Conservation (phyloP, 2,329 filamentous ascomycete genomes). For the Daldinia sp. region DNA sequence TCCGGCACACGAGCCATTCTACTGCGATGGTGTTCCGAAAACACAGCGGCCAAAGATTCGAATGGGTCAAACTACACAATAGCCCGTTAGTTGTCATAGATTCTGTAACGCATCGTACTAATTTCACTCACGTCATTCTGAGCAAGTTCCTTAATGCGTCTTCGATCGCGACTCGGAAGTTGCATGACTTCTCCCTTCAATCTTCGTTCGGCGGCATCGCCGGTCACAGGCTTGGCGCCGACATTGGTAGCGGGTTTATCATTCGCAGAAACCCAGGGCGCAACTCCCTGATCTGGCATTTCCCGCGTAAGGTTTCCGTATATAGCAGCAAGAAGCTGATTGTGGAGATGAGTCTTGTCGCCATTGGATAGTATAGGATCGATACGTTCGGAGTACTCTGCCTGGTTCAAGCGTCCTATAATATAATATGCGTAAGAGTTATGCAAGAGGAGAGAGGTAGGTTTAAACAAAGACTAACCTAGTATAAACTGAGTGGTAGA, state of each 20-base stretch:
- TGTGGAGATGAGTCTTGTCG: conserved; percentile 73
- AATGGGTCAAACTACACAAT: conserved; percentile 64
- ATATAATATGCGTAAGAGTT: conserved; percentile 44
- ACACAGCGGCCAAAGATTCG: conserved; percentile 65
- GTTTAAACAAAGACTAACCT: conserved; percentile 58
- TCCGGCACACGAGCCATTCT: conserved; percentile 65
- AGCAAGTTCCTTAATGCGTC: conserved; percentile 73
- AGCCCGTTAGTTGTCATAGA: conserved; percentile 43
- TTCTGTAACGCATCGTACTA: background rate
- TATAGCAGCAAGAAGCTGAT: conserved; percentile 75
- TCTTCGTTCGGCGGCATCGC: conserved; percentile 73
- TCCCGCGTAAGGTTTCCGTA: conserved; percentile 77
- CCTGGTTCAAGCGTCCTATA: conserved; percentile 72
- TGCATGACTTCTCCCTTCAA: conserved; percentile 79
- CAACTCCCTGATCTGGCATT: conserved; percentile 75
- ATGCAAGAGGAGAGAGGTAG: conserved; percentile 11
- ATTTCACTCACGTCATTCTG: conserved; percentile 68
- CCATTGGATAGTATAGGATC: conserved; percentile 70
- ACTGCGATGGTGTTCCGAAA: conserved; percentile 63
- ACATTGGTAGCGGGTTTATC: conserved; percentile 71
- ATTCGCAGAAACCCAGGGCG: conserved; percentile 78
- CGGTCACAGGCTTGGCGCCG: conserved; percentile 71
- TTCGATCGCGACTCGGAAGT: conserved; percentile 73
- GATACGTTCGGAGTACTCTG: conserved; percentile 69
- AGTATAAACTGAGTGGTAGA: conserved; percentile 71